Conservation (phyloP, 352 stramenopile species). For the Poterioochromonas sp. region DNA sequence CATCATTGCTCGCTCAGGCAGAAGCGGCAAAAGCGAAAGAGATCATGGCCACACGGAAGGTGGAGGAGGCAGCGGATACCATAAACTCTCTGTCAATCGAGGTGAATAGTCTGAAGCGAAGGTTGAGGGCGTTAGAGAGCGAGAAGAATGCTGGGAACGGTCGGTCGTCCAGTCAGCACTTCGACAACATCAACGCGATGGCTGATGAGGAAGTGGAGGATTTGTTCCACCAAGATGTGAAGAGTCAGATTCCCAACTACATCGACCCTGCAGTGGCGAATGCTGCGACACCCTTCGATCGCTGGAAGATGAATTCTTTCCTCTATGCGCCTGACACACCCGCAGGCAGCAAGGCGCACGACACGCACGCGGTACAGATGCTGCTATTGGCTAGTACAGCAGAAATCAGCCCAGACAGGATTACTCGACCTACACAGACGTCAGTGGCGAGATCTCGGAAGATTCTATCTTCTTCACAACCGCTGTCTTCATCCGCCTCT, state of each 20-base stretch:
- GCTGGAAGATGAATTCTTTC: conserved; percentile 30
- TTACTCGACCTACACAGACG: neutral
- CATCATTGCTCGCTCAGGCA: neutral
- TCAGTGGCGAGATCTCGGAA: neutral
- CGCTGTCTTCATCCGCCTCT: neutral
- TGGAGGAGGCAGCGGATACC: neutral
- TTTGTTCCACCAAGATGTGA: neutral
- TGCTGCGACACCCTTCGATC: conserved; percentile 7
- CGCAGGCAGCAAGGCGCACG: conserved; percentile 2
- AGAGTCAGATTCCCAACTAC: neutral
- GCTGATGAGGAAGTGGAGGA: neutral
- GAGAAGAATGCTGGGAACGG: neutral
- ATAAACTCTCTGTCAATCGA: neutral
- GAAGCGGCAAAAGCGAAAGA: conserved; percentile 11
- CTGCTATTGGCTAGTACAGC: neutral
- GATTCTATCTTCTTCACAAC: neutral
- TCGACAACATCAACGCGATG: neutral
- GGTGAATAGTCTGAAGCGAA: conserved; percentile 3
- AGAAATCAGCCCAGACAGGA: neutral
- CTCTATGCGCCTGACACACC: conserved; percentile 22
- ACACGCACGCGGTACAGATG: conserved; percentile 14
- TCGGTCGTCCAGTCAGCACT: neutral
- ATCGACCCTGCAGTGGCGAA: neutral
- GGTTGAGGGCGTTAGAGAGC: conserved; percentile 8
- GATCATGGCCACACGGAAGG: neutral